phyloP scores from a whole-genome alignment of 768 basidiomycete species.

The Trametopsis cervina region DNA sequence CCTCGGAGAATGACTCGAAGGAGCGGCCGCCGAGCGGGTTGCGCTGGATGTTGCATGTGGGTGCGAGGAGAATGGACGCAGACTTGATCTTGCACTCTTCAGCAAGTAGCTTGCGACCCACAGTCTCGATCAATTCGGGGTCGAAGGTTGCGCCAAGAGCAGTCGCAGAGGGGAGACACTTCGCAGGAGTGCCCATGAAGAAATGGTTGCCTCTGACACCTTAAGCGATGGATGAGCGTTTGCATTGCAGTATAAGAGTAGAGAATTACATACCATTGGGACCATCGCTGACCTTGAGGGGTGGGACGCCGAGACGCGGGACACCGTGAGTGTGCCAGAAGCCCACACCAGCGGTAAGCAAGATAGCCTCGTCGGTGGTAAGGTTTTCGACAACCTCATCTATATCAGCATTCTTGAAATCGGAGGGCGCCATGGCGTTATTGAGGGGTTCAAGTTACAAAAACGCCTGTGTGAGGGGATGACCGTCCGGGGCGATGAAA shows the following conservation, averaged over 20 bases:
- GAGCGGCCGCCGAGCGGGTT: constrained; percentile 59
- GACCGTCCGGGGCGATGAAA: neutral
- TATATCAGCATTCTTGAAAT: constrained; percentile 60
- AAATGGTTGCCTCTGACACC: constrained; percentile 67
- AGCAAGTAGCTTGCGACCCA: constrained; percentile 60
- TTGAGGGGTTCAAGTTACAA: neutral
- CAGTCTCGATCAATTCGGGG: constrained; percentile 50
- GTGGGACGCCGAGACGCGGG: constrained; percentile 61
- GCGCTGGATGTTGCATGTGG: constrained; percentile 82
- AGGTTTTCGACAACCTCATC: constrained; percentile 56
- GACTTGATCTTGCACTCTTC: constrained; percentile 65
- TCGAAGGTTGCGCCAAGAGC: constrained; percentile 76
- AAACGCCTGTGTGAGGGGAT: neutral
- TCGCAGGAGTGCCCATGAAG: constrained; percentile 77
- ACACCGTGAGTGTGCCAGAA: constrained; percentile 71
- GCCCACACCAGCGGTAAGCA: constrained; percentile 65
- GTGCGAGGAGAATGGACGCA: constrained; percentile 66
- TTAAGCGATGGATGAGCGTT: constrained; percentile 11
- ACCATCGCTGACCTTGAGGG: constrained; percentile 76
- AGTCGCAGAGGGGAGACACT: constrained; percentile 71
- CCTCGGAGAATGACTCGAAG: constrained; percentile 77
- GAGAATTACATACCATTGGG: constrained; percentile 50
- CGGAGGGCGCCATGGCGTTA: constrained; percentile 52
- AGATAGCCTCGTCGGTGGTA: constrained; percentile 69
- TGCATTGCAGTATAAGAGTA: neutral